phyloP scores from a whole-genome alignment of 305 asterid genomes.

The Solanum aculeatissimum region DNA sequence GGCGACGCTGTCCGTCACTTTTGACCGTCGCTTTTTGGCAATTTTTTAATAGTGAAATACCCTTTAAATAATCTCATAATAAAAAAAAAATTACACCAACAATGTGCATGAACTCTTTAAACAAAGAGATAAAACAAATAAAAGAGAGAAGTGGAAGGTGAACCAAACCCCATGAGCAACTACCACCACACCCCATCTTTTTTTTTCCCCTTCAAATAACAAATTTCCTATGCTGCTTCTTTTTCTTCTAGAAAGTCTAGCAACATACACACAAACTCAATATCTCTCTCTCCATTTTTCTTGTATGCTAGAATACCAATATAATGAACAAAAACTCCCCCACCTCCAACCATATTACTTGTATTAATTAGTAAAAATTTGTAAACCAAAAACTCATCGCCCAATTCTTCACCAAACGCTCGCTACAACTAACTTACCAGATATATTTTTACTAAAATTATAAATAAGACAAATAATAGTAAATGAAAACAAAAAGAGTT shows the following conservation, averaged over 20 bases:
- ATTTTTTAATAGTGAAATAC: too few relatives aligned
- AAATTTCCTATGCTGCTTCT: neutral
- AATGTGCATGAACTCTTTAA: neutral
- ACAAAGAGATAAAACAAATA: neutral
- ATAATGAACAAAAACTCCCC: neutral
- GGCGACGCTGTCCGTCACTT: too few relatives aligned
- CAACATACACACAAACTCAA: neutral
- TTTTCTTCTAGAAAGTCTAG: neutral
- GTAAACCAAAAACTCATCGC: neutral
- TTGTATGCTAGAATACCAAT: neutral
- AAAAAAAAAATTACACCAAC: too few relatives aligned
- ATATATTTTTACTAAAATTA: neutral
- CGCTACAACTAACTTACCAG: neutral
- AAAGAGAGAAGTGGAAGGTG: constrained; percentile 45
- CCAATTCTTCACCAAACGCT: neutral
- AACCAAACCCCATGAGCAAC: constrained; percentile 56
- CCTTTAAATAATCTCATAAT: too few relatives aligned
- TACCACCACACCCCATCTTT: constrained; percentile 29
- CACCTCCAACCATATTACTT: neutral
- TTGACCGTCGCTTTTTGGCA: too few relatives aligned
- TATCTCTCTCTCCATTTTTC: neutral
- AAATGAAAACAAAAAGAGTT: neutral
- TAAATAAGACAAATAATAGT: neutral
- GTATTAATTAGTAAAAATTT: neutral
- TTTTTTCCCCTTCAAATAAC: neutral